Conservation (phyloP, 805 yeast species). For the Monosporozyma aerobia region DNA sequence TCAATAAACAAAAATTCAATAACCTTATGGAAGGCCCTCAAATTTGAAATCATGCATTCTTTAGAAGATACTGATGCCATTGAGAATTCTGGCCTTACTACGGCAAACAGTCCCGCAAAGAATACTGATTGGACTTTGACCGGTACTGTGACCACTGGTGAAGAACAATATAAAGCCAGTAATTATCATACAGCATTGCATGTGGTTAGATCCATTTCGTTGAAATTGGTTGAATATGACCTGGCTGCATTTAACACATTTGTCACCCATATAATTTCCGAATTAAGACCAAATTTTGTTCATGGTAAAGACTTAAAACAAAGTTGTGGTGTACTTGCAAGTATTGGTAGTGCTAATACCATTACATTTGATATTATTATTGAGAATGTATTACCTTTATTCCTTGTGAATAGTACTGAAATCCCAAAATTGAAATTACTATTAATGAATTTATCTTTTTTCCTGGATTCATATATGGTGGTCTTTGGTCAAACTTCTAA, state of each 20-base stretch:
- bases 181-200: slow-evolving; percentile 35
- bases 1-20: slow-evolving; percentile 55
- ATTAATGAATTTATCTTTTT: slow-evolving; percentile 50
- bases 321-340: slow-evolving; percentile 50
- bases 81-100: not conserved
- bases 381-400: slow-evolving; percentile 36
- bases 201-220: slow-evolving; percentile 38
- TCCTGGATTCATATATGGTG: slow-evolving; percentile 41
- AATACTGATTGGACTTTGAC: slow-evolving; percentile 1
- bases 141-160: slow-evolving; percentile 9
- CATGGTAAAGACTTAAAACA: slow-evolving; percentile 51
- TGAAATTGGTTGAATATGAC: slow-evolving; percentile 27
- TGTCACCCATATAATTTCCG: slow-evolving; percentile 36
- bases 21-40: slow-evolving; percentile 77
- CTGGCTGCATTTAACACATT: slow-evolving; percentile 32
- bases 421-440: slow-evolving; percentile 50
- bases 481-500: slow-evolving; percentile 32
- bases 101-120: not conserved
- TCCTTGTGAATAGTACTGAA: slow-evolving; percentile 34
- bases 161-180: slow-evolving; percentile 23
- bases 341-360: slow-evolving; percentile 41
- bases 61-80: slow-evolving; percentile 38
- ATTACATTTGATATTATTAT: slow-evolving; percentile 41
- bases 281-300: slow-evolving; percentile 44
- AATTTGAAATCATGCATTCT: slow-evolving; percentile 80